These are phyloP conservation scores for Rhizopus microsporus DNA, from an alignment of 371 early-diverging fungal genomes.

Conservation along the genomic window DNA sequence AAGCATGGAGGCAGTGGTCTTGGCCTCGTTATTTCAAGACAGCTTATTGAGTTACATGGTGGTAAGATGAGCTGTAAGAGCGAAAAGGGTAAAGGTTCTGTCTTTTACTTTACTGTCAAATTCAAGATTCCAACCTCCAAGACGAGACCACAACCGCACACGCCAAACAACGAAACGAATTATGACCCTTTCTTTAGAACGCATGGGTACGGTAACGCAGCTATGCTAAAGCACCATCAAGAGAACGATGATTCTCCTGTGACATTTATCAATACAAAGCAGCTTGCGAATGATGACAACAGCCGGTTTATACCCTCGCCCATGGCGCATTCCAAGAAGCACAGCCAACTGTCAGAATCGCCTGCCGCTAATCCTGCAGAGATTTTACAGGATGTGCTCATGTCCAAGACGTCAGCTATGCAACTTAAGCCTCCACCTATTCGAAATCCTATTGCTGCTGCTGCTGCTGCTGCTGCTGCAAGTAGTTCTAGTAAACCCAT, in stretches of 20 bases:
- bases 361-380: slow-evolving; percentile 17
- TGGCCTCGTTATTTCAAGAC: slow-evolving; percentile 62
- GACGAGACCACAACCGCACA: slow-evolving; percentile 53
- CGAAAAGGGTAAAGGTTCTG: slow-evolving; percentile 61
- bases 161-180: slow-evolving; percentile 52
- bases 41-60: slow-evolving; percentile 65
- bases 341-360: slow-evolving; percentile 1
- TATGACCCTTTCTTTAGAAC: slow-evolving; percentile 51
- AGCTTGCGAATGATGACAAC: background rate
- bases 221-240: slow-evolving; percentile 6
- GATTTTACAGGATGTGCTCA: slow-evolving; percentile 35
- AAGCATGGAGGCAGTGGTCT: slow-evolving; percentile 71
- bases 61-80: slow-evolving; percentile 62
- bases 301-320: slow-evolving; percentile 23
- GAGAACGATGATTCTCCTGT: slow-evolving; percentile 9
- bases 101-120: slow-evolving; percentile 63
- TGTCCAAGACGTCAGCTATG: slow-evolving; percentile 44
- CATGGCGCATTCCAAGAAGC: slow-evolving; percentile 30
- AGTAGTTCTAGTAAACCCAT: background rate
- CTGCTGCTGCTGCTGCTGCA: slow-evolving; percentile 4
- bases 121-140: slow-evolving; percentile 52
- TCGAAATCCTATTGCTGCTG: slow-evolving; percentile 11
- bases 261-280: slow-evolving; percentile 20
- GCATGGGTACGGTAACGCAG: slow-evolving; percentile 29
- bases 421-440: slow-evolving; percentile 44